phyloP scores from a whole-genome alignment of 805 yeast genomes.

The Lachancea thermotolerans region DNA sequence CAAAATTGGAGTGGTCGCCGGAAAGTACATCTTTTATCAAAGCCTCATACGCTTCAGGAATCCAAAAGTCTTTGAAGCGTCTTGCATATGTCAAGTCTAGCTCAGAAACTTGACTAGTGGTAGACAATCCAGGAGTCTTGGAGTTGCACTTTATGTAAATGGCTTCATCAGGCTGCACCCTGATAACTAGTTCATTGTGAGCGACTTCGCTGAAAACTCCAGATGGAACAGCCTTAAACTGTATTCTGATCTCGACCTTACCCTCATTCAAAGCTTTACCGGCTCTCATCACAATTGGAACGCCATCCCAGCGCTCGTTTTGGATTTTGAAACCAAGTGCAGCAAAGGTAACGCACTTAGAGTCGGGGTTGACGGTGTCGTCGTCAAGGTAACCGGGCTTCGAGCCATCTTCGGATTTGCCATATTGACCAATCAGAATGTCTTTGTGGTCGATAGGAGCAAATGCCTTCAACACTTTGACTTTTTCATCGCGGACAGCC shows the following conservation, averaged over 20 bases:
- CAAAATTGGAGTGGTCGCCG: conserved; percentile 96
- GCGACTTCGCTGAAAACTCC: conserved; percentile 78
- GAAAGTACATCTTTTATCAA: conserved; percentile 82
- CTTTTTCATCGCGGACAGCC: conserved; percentile 93
- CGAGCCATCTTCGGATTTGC: conserved; percentile 72
- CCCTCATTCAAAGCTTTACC: conserved; percentile 96
- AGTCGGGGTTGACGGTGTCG: conserved; percentile 72
- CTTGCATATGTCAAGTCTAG: conserved; percentile 79
- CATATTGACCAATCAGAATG: conserved; percentile 83
- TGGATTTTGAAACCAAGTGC: conserved; percentile 71
- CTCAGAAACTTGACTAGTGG: conserved; percentile 77
- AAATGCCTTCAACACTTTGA: conserved; percentile 79
- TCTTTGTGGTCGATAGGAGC: conserved; percentile 58
- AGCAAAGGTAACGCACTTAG: conserved; percentile 89
- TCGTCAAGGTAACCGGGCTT: conserved; percentile 93
- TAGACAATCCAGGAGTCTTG: conserved; percentile 87
- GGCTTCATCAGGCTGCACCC: conserved; percentile 94
- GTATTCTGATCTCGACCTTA: conserved; percentile 91
- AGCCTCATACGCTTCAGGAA: conserved; percentile 97
- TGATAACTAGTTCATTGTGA: conserved; percentile 87
- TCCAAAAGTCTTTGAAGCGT: conserved; percentile 83
- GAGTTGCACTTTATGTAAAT: conserved; percentile 88
- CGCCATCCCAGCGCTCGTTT: conserved; percentile 98
- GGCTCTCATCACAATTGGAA: conserved; percentile 90
- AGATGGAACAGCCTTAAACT: conserved; percentile 77